Conservation (phyloP, 2,329 filamentous ascomycete species). For the Chrysoporthe puriensis region DNA sequence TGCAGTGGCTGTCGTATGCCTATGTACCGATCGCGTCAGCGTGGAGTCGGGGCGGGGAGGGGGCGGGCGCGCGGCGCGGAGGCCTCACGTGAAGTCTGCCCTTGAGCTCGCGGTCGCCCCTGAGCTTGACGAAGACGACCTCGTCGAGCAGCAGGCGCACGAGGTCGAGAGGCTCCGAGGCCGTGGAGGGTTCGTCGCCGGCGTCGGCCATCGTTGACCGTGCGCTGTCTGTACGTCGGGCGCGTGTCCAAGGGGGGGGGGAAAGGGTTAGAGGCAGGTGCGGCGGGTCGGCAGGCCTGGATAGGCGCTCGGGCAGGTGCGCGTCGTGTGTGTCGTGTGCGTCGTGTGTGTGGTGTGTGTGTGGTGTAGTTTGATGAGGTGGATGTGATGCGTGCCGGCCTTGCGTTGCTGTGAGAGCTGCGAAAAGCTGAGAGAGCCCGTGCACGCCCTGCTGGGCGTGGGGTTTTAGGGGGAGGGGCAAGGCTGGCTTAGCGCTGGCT, state of each 20-base stretch:
- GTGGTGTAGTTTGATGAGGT: background rate
- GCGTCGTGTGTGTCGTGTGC: too few species aligned
- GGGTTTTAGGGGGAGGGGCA: background rate
- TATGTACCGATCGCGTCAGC: slow-evolving; percentile 43
- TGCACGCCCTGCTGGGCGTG: background rate
- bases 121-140: slow-evolving; percentile 94
- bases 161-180: slow-evolving; percentile 92
- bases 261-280: too few species aligned
- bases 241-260: background rate
- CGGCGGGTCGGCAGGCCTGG: too few species aligned
- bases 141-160: slow-evolving; percentile 94
- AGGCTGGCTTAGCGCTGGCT: too few species aligned
- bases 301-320: too few species aligned
- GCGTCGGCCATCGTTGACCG: slow-evolving; percentile 74
- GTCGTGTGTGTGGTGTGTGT: too few species aligned
- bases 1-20: slow-evolving; percentile 99
- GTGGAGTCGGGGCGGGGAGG: background rate
- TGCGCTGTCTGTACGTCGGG: background rate
- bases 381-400: background rate
- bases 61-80: background rate
- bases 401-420: background rate
- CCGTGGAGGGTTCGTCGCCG: slow-evolving; percentile 72
- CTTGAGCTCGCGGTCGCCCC: slow-evolving; percentile 93
- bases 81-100: slow-evolving; percentile 82
- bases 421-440: slow-evolving; percentile 17